Evolutionary conservation across 108 stramenopile genomes (phyloP), one percentile per base, ranked within the genome.

Genomic region (Nannochloropsis gaditana): DNA sequence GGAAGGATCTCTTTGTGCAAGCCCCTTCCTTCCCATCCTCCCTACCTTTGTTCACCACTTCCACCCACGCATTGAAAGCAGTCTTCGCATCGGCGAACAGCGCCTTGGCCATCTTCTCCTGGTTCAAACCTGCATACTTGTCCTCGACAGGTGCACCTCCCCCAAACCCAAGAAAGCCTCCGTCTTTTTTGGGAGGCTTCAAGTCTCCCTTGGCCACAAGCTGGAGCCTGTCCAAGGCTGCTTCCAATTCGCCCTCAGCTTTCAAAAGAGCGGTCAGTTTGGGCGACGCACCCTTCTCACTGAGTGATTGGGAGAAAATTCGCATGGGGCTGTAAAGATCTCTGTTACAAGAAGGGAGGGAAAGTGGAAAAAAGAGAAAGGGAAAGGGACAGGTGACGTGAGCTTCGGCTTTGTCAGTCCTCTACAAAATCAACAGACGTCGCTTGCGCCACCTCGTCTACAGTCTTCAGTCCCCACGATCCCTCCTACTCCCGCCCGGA

Each of bases 151-250:
- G 19, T n/a, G 15, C 59, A 15, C 19, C 59, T n/a, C 59, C 59
- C 59, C 59, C 59, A 73, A 73, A 73, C 3, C 15, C 15, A 4
- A 73, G 59, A 15, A 15, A 15, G 4, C 5, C 59, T 73, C 59
- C 59, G 19, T n/a, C 59, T n/a, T 73, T 73, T n/a, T 73, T 73
- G 8, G 59, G 59, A n/a, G 59, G 59, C n/a, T 73, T 73, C 59
- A 73, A 73, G n/a, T 73, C 59, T n/a, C 59, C 59, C 59, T 73
- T 73, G 59, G 59, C 59, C 15, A 73, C 59, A n/a, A 73, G 59
- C 59, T 73, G 59, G 19, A 73, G n/a, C 19, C 59, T 15, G n/a
- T 73, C 59, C 59, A 73, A 73, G 59, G 59, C 59, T 6, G 15
- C 59, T 73, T 73, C 59, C 59, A 73, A 73, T n/a, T 73, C 59